Evolutionary conservation across 2,329 filamentous ascomycete genomes (phyloP), one percentile per base, ranked within the genome.

Genomic region (Dactylellina haptotyla): DNA sequence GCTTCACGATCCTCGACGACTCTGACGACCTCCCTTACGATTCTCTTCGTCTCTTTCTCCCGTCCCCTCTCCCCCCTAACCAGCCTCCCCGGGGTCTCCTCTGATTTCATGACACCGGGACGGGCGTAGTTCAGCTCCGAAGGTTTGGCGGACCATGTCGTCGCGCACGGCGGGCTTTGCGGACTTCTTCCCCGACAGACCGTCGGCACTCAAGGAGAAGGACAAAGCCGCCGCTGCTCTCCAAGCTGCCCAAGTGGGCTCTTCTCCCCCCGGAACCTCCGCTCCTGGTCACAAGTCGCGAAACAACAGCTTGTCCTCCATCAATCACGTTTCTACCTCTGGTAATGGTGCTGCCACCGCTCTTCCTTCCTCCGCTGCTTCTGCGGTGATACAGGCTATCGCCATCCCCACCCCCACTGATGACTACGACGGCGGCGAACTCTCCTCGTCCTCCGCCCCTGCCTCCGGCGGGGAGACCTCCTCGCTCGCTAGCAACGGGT

Each of bases 111-210:
- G 66, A 53, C 34, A 57, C 65, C 64, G 25, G 26, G 28, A 63
- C 67, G 59, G 59, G 62, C 30, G 26, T 41, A 56, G 59, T 28
- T 12, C 48, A 65, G 67, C 58, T 73, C 61, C 64, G 69, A 76
- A 77, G 75, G 71, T 73, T 41, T 73, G 75, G 75, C 76, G 76
- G 76, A 78, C 75, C 76, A 78, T 78, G 77, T 78, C 77, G 77
- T 67, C 62, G 70, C 77, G 77, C 76, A 66, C 73, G 67, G 89
- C 90, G 84, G 89, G 89, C 83, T 93, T 93, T 85, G 90, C 90
- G 83, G 88, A 93, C 83, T 95, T 92, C 86, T 93, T 93, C 82
- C 90, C 90, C 78, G 88, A 89, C 80, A 91, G 90, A 80, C 90
- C 91, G 77, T 87, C 87, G 78, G 88, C 87, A 76, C 81, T 85